Evolutionary conservation across 768 basidiomycete genomes (phyloP).

Genomic region (Phanerochaete carnosa): DNA sequence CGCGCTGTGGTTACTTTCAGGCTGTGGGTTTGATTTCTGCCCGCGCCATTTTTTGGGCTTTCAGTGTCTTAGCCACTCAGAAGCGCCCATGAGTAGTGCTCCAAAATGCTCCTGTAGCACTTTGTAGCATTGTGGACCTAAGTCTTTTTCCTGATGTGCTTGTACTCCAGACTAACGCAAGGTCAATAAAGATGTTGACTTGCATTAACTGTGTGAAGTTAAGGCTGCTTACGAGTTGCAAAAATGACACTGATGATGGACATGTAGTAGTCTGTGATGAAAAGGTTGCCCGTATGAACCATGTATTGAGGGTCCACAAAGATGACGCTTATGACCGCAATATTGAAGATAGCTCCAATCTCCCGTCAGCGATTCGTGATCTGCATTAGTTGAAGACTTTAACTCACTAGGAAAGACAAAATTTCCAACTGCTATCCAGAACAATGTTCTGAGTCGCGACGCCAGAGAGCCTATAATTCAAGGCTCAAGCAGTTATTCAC

Average conservation of each 20-base stretch:
- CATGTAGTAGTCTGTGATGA: not conserved
- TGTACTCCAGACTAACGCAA: not conserved
- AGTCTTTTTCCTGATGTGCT: too few relatives aligned
- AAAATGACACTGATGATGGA: not conserved
- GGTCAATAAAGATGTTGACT: not conserved
- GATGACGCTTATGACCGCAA: not conserved
- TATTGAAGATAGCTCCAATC: not conserved
- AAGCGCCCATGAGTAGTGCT: too few relatives aligned
- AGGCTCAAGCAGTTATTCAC: too few relatives aligned
- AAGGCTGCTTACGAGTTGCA: not conserved
- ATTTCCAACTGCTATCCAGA: not conserved
- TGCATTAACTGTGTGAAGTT: too few relatives aligned
- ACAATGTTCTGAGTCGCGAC: not conserved
- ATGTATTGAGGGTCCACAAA: not conserved
- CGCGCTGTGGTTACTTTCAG: too few relatives aligned
- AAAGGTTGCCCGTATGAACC: not conserved
- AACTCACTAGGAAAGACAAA: not conserved
- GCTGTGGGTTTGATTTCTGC: too few relatives aligned
- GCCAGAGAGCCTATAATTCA: not conserved
- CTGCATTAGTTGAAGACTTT: not conserved
- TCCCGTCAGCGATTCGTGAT: not conserved
- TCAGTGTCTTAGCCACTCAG: too few relatives aligned
- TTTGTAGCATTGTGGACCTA: too few relatives aligned
- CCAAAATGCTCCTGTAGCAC: too few relatives aligned
- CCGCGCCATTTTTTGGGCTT: too few relatives aligned